phyloP scores from a whole-genome alignment of 2,329 filamentous ascomycete genomes.

The Arthroderma uncinatum region DNA sequence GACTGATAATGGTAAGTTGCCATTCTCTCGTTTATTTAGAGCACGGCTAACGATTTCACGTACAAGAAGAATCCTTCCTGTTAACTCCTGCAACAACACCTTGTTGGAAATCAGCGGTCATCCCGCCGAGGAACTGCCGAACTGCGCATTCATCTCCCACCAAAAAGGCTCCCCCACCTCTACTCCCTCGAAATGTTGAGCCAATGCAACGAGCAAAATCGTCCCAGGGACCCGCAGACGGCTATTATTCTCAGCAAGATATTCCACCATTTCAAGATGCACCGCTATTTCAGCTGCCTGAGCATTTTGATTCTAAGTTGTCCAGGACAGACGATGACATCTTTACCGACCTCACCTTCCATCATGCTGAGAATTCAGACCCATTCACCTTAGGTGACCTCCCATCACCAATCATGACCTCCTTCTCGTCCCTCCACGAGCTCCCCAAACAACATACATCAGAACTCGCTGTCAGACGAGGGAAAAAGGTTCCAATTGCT shows the following conservation, averaged over 20 bases:
- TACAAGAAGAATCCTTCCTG: conserved; percentile 33
- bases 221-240: conserved; percentile 35
- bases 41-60: conserved; percentile 2
- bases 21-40: not conserved
- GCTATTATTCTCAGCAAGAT: conserved; percentile 28
- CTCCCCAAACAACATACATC: conserved; percentile 35
- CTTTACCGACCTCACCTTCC: conserved; percentile 15
- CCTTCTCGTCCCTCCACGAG: conserved; percentile 44
- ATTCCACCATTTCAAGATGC: conserved; percentile 44
- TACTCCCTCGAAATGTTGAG: conserved; percentile 17
- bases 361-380: conserved; percentile 13
- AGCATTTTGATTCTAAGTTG: conserved; percentile 44
- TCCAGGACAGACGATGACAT: conserved; percentile 12
- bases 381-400: conserved; percentile 20
- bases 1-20: conserved; percentile 46
- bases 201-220: conserved; percentile 38
- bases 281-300: conserved; percentile 34
- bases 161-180: conserved; percentile 22
- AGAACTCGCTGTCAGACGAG: conserved; percentile 16
- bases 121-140: conserved; percentile 27
- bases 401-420: conserved; percentile 39
- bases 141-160: conserved; percentile 32
- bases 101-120: conserved; percentile 30
- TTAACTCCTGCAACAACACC: conserved; percentile 59
- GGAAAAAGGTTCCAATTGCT: conserved; percentile 24